Evolutionary conservation across 2,329 filamentous ascomycete species (phyloP), one percentile per base, ranked within the genome.

Genomic region (Alternaria alternata): DNA sequence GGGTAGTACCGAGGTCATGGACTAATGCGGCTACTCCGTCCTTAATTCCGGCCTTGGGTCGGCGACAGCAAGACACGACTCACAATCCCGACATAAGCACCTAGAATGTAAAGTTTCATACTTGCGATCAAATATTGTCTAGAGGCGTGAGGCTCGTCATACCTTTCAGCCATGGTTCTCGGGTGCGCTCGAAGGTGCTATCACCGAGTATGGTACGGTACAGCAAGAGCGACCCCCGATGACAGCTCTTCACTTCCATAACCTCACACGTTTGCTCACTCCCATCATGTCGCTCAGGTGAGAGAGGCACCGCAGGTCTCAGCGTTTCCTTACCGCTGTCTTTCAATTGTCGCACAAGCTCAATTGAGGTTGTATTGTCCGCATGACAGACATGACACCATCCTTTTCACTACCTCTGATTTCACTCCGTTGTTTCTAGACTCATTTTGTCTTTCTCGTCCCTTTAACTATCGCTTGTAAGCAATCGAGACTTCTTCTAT

Each of bases 1-100:
- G 59, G 52, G 66, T 59, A 57, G 51, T 59, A 54, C 60, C 62
- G 64, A 65, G 60, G 61, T 65, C 34, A 42, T 52, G 28, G 36
- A 39, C 61, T 6, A 53, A 41, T 46, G n/a, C 4, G 54, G 64
- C 38, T 61, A 59, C 38, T 26, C 44, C 51, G 5, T 14, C 42
- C 48, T n/a, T 47, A 16, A 38, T 5, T 3, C 20, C 55, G 49
- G 49, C 9, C 12, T 22, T 47, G 38, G 20, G 24, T 58, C 55
- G 41, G 55, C 22, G 41, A 12, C 26, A 30, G 16, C 20, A 34
- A 34, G 28, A 54, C 8, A 4, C 55, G 20, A 52, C 41, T 44
- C 48, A 47, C n/a, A 12, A 42, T 11, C 47, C 42, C 34, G 14
- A 41, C 32, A 34, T 3, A 26, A 36, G 39, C 20, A 49, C 30